Evolutionary conservation across 306 rosid genomes (phyloP), one percentile per base, ranked within the genome.

Genomic region (Sesbania bispinosa): DNA sequence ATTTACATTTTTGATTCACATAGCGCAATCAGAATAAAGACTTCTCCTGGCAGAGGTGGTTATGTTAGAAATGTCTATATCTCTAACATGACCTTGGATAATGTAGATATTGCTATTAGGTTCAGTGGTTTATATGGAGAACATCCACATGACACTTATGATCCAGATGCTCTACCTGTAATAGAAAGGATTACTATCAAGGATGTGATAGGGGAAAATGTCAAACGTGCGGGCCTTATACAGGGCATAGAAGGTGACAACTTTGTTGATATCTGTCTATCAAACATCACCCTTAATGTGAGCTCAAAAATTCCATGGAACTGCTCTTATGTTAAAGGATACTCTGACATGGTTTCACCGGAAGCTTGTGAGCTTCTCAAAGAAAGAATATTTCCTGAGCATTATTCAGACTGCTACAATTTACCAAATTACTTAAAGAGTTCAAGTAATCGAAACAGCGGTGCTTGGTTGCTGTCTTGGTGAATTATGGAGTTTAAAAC

Each of bases 1-100:
- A 84, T 89, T 79, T 70, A 77, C 4, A 52, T 87, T 62, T 80
- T 52, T 41, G 76, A 81, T 78, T 85, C 93, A 1, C 66, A 27
- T 3, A 78, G 59, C 1, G 93, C 78, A 46, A 78, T 87, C 71
- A 51, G 83, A 84, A 76, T 89, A 73, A 89, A 87, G 80, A 87
- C 96, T 26, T 85, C 96, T 42, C 88, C 90, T 10, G 93, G 96
- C 30, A 83, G 93, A 66, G 96, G 96, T 21, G 90, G 89, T 60
- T 89, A 89, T 50, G 85, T 89, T 73, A 83, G 86, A 78, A 84
- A 89, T 23, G 79, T 89, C 59, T 82, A 57, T 35, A 76, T 87
- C 71, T 82, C 89, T 46, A 80, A 82, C 71, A 33, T 89, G 85
- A 85, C 80, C 39, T 70, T 89, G 85, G 77, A 35, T 59, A 69